Evolutionary conservation across 441 rosid species (phyloP), one percentile per base, ranked within the genome.

Genomic region (Geranium incanum): DNA sequence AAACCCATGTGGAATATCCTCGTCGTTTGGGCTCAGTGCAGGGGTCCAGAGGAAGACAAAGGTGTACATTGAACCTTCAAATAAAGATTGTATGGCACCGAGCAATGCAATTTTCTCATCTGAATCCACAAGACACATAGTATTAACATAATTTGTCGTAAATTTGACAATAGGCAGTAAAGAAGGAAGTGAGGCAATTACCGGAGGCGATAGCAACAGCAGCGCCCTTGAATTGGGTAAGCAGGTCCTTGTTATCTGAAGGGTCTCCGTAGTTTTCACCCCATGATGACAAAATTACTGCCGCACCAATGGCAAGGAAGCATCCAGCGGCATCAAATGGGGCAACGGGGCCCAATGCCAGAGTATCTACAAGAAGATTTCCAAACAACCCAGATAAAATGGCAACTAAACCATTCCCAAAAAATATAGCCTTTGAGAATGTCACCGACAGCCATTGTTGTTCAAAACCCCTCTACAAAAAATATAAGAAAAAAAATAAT

Each of bases 1-100:
- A 83, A 95, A 95, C 76, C 97, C 97, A 75, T 95, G 97, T 69
- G 99, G 99, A 77, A 95, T 95, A 0, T 95, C 97, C 86, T 95
- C 97, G 0, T 86, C 91, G 63, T 85, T 88, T 21, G 99, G 97
- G 84, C 99, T 92, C 75, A 95, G 77, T 70, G 97, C 93, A 68
- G 96, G 97, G 68, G 99, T 92, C 99, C 99, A 95, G 18, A 95
- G 94, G 84, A 95, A 95, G 62, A 95, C 97, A 72, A 95, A 95
- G 75, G 97, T 95, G 83, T 95, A 95, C 99, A 95, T 95, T 72
- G 97, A 94, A 68, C 99, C 99, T 82, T 94, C 99, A 81, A 94
- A 92, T 55, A 94, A 84, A 60, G 97, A 94, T 81, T 94, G 99
- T 71, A 94, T 94, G 21, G 97, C 99, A 65, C 99, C 99, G 72